Evolutionary conservation across 495 filamentous ascomycete genomes (phyloP).

Genomic region (Aspergillus sclerotioniger): DNA sequence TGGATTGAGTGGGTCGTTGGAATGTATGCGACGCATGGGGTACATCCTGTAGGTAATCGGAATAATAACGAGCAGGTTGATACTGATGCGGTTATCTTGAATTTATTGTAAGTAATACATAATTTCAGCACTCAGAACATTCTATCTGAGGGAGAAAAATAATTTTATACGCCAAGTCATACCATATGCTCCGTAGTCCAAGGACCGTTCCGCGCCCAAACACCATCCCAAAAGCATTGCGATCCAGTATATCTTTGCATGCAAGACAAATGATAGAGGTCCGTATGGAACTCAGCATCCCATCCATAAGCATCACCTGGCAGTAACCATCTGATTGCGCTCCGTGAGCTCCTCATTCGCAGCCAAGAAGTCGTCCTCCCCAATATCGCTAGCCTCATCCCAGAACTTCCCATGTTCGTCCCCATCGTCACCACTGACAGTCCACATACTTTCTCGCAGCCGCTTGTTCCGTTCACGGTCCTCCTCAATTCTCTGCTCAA

Average conservation of each 20-base stretch:
- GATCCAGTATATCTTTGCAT: background rate
- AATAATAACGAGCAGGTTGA: background rate
- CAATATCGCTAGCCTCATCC: slow-evolving; percentile 77
- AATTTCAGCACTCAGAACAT: background rate
- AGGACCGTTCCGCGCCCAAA: background rate
- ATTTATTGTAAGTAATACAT: background rate
- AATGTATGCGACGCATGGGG: background rate
- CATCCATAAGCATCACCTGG: slow-evolving; percentile 8
- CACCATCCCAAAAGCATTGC: background rate
- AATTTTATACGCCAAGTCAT: background rate
- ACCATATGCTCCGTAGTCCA: background rate
- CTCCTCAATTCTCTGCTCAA: slow-evolving; percentile 95
- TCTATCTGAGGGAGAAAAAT: too few species aligned
- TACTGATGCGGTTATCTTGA: background rate
- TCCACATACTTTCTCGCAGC: slow-evolving; percentile 85
- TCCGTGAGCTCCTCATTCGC: slow-evolving; percentile 72
- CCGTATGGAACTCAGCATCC: background rate
- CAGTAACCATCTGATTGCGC: slow-evolving; percentile 34
- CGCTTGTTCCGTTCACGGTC: slow-evolving; percentile 94
- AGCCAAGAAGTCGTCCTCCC: slow-evolving; percentile 76
- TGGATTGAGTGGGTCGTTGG: background rate
- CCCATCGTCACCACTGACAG: slow-evolving; percentile 57
- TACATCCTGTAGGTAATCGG: background rate
- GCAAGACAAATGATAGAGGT: background rate
- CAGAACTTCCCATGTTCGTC: slow-evolving; percentile 69